Conservation (phyloP, 805 yeast species). For the Deakozyma indianensis region DNA sequence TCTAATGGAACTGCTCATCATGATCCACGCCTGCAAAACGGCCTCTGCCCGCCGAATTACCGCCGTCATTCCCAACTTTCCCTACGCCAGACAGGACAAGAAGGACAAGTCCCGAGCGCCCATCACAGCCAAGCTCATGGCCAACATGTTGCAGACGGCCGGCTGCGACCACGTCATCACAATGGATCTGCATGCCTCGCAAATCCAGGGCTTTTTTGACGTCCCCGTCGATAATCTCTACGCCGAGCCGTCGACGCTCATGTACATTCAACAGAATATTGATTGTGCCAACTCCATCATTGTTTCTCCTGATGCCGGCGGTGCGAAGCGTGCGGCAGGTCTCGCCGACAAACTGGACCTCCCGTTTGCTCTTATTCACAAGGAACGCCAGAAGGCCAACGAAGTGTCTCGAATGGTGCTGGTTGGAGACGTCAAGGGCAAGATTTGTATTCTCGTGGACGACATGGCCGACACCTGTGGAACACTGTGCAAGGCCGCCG, state of each 20-base stretch:
- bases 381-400: constrained; percentile 89
- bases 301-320: constrained; percentile 98
- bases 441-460: constrained; percentile 76
- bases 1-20: constrained; percentile 72
- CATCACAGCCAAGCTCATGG: constrained; percentile 86
- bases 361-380: constrained; percentile 90
- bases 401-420: constrained; percentile 91
- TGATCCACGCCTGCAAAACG: constrained; percentile 89
- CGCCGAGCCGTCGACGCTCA: constrained; percentile 83
- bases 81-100: constrained; percentile 95
- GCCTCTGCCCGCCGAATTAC: constrained; percentile 92
- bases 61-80: constrained; percentile 89
- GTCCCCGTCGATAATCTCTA: constrained; percentile 93
- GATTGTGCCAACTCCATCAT: constrained; percentile 49
- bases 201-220: constrained; percentile 91
- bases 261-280: constrained; percentile 59
- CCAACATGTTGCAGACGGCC: constrained; percentile 80
- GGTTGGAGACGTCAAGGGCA: constrained; percentile 83
- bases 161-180: constrained; percentile 95
- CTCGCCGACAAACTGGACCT: constrained; percentile 85
- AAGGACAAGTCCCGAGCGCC: constrained; percentile 95
- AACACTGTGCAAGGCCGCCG: constrained; percentile 88
- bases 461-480: constrained; percentile 99
- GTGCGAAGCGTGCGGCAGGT: constrained; percentile 93
- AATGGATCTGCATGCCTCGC: constrained; percentile 94